Evolutionary conservation across 208 protist species (phyloP).

Genomic region (Leishmania braziliensis): DNA sequence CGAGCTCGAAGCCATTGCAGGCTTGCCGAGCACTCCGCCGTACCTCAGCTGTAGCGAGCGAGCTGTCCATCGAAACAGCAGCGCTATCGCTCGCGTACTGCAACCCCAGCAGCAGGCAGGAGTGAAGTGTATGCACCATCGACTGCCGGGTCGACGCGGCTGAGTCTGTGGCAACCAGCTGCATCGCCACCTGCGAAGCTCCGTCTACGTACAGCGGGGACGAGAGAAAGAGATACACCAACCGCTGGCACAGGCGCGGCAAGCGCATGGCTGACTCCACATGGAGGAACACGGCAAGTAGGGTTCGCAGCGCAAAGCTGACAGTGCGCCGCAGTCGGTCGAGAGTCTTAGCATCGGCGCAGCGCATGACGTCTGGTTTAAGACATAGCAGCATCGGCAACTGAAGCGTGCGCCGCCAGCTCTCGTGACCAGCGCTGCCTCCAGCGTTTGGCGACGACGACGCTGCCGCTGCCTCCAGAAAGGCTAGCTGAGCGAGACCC

Average conservation of each 20-base stretch:
- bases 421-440: constrained; percentile 15
- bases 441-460: constrained; percentile 7
- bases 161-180: constrained; percentile 31
- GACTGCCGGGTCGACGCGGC: constrained; percentile 12
- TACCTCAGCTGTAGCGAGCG: constrained; percentile 21
- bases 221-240: constrained; percentile 61
- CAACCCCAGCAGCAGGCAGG: constrained; percentile 28
- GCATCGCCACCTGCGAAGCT: constrained; percentile 42
- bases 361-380: constrained; percentile 21
- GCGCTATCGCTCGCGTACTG: constrained; percentile 29
- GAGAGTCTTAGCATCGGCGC: constrained; percentile 35
- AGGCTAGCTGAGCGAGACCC: constrained; percentile 75
- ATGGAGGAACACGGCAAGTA: constrained; percentile 52
- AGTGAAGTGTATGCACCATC: constrained; percentile 24
- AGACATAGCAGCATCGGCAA: constrained; percentile 64
- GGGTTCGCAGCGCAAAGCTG: constrained; percentile 55
- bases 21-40: constrained; percentile 33
- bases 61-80: constrained; percentile 8
- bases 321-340: constrained; percentile 55
- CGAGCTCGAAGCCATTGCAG: constrained; percentile 39
- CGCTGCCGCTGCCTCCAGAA: constrained; percentile 41
- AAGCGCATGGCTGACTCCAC: constrained; percentile 55
- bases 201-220: constrained; percentile 83
- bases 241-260: constrained; percentile 38
- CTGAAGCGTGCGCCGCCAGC: constrained; percentile 72